Percentiles rank a stretch among this genome's conserved stretches.
Conservation (phyloP, 1,139 yeast species). For the Taphrina betulina region DNA sequence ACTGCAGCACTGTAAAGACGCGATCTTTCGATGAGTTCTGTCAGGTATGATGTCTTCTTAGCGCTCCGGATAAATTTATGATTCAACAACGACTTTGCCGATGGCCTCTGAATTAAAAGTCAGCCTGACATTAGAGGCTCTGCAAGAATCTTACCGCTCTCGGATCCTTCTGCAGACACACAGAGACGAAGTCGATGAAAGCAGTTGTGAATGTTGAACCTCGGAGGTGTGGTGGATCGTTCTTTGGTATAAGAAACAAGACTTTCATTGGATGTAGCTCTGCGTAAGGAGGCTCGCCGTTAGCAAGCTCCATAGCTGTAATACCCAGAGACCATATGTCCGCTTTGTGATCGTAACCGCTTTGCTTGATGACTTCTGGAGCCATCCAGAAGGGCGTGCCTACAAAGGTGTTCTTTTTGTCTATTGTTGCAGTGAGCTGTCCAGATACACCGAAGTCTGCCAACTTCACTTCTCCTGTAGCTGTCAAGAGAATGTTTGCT, state of each 20-base stretch:
- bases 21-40: conserved; percentile 35
- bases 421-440: conserved; percentile 61
- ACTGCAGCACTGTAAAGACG: background rate
- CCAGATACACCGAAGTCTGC: conserved; percentile 91
- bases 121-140: background rate
- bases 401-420: conserved; percentile 68
- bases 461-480: conserved; percentile 61
- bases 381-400: conserved; percentile 97
- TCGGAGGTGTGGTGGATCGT: conserved; percentile 62
- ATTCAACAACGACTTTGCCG: conserved; percentile 40
- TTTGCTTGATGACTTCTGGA: conserved; percentile 67
- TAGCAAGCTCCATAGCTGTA: conserved; percentile 70
- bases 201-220: conserved; percentile 51
- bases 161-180: conserved; percentile 63
- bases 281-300: conserved; percentile 71
- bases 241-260: conserved; percentile 66
- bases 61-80: conserved; percentile 37
- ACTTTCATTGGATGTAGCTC: conserved; percentile 74
- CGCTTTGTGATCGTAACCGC: conserved; percentile 67
- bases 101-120: conserved; percentile 37
- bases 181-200: conserved; percentile 59
- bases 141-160: conserved; percentile 38
- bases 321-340: conserved; percentile 90
- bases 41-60: conserved; percentile 35
- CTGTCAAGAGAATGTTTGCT: conserved; percentile 72